A percentile compares a stretch with the other conserved stretches of the same genome.
These are phyloP conservation scores for Talaromyces sp. DNA, from an alignment of 2,329 filamentous ascomycete species.

Conservation along the genomic window DNA sequence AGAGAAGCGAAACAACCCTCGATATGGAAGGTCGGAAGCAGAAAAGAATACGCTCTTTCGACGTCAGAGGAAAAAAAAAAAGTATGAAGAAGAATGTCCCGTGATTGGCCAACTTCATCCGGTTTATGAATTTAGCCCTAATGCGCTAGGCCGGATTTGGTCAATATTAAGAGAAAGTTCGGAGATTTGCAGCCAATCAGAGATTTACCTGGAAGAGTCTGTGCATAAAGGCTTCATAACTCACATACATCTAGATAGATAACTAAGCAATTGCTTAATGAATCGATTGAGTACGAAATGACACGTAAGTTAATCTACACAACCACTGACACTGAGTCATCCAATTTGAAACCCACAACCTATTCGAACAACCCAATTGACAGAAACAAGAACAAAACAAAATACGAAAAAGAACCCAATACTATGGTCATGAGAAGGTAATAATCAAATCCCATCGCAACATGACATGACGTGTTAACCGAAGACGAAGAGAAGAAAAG, in stretches of 20 bases:
- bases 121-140: not conserved
- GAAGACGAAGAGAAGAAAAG: conserved; percentile 23
- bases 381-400: conserved; percentile 6
- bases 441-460: conserved; percentile 18
- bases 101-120: conserved; percentile 2
- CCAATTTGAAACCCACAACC: not conserved
- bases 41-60: not conserved
- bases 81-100: not conserved
- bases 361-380: not conserved
- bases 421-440: conserved; percentile 17
- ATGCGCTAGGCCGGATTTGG: not conserved
- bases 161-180: not conserved
- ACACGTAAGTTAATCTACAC: conserved; percentile 10
- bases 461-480: conserved; percentile 14
- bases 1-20: not conserved
- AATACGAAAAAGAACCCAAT: conserved; percentile 10
- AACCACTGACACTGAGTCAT: not conserved
- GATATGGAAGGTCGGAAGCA: conserved; percentile 6
- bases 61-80: not conserved
- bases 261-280: not conserved
- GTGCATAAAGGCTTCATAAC: not conserved
- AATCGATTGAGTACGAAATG: conserved; percentile 1
- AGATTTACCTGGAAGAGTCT: not conserved
- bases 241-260: not conserved
- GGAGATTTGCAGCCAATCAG: not conserved